A percentile compares a stretch with the other conserved stretches of the same genome.
Evolutionary conservation across 2,329 filamentous ascomycete species (phyloP).

Genomic region (Paecilomyces dactylethromorphus): DNA sequence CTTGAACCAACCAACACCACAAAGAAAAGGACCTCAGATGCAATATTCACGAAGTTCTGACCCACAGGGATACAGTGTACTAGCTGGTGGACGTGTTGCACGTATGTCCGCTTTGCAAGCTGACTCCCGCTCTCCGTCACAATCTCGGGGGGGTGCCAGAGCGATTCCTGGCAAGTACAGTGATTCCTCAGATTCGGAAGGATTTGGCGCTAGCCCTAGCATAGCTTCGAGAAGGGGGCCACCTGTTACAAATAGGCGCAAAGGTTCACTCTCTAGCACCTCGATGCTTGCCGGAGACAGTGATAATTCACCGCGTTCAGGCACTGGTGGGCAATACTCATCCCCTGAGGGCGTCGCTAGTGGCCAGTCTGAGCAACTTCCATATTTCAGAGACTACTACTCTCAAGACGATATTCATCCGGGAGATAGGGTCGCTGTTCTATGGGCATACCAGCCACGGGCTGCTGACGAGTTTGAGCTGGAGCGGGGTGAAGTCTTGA

Average conservation of each 20-base stretch:
- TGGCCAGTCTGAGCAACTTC: conserved; percentile 89
- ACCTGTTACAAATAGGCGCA: conserved; percentile 54
- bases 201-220: conserved; percentile 64
- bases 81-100: conserved; percentile 83
- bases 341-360: conserved; percentile 78
- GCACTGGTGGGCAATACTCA: conserved; percentile 65
- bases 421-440: conserved; percentile 77
- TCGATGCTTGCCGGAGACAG: conserved; percentile 64
- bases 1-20: conserved; percentile 83
- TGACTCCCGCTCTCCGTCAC: conserved; percentile 56
- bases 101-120: conserved; percentile 92
- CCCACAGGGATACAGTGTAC: conserved; percentile 59
- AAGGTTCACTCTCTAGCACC: conserved; percentile 82
- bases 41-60: conserved; percentile 34
- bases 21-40: conserved; percentile 36
- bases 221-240: conserved; percentile 51
- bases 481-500: conserved; percentile 95
- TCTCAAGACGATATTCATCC: conserved; percentile 94
- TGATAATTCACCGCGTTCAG: conserved; percentile 65
- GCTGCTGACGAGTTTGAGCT: conserved; percentile 89
- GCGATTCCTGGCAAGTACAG: conserved; percentile 45
- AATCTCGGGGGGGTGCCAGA: conserved; percentile 44
- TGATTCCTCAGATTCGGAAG: conserved; percentile 56
- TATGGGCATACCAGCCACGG: conserved; percentile 96
- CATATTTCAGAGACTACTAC: conserved; percentile 98